A percentile compares a stretch with the other conserved stretches of the same genome.
Conservation (phyloP, 192 early-diverging fungal species). For the Bifiguratus adelaidae region DNA sequence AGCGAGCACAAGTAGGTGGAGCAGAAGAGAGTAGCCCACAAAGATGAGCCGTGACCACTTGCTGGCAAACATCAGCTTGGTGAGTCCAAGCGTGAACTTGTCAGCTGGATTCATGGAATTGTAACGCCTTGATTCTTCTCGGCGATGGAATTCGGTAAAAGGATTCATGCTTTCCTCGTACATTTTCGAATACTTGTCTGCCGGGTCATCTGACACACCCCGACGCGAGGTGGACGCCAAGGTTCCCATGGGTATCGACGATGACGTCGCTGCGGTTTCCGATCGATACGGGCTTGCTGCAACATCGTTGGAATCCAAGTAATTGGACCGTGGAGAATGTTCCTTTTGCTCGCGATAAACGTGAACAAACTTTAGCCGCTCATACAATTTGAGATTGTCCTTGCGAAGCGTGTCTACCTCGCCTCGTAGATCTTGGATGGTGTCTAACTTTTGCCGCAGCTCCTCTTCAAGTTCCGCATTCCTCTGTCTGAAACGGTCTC, state of each 20-base stretch:
- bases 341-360: conserved; percentile 33
- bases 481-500: conserved; percentile 82
- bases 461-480: conserved; percentile 79
- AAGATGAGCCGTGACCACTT: conserved; percentile 56
- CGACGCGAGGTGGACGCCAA: not conserved
- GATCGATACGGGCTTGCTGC: not conserved
- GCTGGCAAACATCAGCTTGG: conserved; percentile 51
- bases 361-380: conserved; percentile 81
- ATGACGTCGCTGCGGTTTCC: not conserved
- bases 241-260: no score
- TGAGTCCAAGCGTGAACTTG: conserved; percentile 52
- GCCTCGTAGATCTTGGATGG: conserved; percentile 44
- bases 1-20: conserved; percentile 75
- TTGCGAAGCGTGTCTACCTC: conserved; percentile 56
- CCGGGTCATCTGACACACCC: conserved; percentile 29
- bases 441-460: conserved; percentile 30
- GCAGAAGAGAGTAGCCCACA: conserved; percentile 50
- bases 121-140: conserved; percentile 60
- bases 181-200: conserved; percentile 58
- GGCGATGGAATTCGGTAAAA: conserved; percentile 71
- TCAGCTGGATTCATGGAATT: conserved; percentile 69
- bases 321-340: not conserved
- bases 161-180: conserved; percentile 90
- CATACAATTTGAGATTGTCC: conserved; percentile 87
- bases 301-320: not conserved